These are phyloP conservation scores for Syzygium jambos DNA, from an alignment of 345 rosid genomes.

Conservation along the genomic window DNA sequence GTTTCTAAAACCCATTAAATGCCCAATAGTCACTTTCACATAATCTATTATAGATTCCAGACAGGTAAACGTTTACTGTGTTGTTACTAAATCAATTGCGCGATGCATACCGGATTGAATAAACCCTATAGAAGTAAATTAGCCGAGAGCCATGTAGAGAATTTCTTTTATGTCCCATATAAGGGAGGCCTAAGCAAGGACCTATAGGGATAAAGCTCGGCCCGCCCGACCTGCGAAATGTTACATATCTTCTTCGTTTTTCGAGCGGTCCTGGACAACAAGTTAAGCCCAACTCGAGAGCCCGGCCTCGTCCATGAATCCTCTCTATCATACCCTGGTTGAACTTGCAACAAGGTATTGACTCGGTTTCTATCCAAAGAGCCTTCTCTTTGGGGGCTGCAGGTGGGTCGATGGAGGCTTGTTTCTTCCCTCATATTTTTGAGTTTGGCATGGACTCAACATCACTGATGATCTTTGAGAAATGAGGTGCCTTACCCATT, in stretches of 20 bases:
- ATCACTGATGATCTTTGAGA: neutral
- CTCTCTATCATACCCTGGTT: neutral
- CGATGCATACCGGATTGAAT: neutral
- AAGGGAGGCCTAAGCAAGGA: neutral
- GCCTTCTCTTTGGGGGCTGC: neutral
- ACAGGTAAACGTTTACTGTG: too few species aligned
- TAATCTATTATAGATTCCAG: neutral
- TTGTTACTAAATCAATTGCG: too few species aligned
- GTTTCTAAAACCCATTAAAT: neutral
- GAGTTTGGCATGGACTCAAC: neutral
- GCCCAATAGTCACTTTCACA: neutral
- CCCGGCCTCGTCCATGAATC: neutral
- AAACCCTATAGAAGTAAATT: neutral
- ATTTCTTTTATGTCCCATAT: neutral
- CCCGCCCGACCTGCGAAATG: neutral
- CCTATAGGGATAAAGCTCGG: neutral
- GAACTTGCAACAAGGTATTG: neutral
- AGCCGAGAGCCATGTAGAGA: neutral
- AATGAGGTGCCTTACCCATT: neutral
- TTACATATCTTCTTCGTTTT: neutral
- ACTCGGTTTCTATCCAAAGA: fast-evolving
- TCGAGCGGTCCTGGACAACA: neutral
- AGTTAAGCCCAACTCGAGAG: neutral
- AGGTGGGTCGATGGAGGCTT: neutral
- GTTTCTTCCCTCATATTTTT: neutral